Conservation (phyloP, 2,329 filamentous ascomycete genomes). For the Verticillium zaregamsianum region DNA sequence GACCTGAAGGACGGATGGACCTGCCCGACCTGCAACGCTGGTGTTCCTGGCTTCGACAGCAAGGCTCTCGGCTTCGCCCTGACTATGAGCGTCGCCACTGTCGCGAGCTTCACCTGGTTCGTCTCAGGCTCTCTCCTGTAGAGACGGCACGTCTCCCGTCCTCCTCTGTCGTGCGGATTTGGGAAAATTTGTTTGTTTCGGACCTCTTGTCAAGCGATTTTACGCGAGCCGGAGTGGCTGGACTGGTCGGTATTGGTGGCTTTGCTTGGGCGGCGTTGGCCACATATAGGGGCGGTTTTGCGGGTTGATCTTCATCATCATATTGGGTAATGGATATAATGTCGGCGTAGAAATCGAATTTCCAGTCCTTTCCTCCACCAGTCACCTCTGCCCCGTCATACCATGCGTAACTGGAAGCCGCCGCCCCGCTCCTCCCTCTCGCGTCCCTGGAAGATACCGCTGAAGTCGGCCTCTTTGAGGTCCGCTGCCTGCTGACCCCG, state of each 20-base stretch:
- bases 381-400: constrained; percentile 16
- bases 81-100: constrained; percentile 51
- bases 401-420: constrained; percentile 63
- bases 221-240: neutral
- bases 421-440: constrained; percentile 62
- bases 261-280: neutral
- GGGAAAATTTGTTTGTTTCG: neutral
- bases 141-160: neutral
- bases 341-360: neutral
- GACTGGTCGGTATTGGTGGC: neutral
- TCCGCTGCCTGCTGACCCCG: constrained; percentile 64
- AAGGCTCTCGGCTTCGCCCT: constrained; percentile 46
- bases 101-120: constrained; percentile 62
- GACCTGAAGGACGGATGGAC: constrained; percentile 44
- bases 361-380: neutral
- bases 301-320: neutral
- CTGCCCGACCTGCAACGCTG: constrained; percentile 55
- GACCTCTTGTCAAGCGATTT: neutral
- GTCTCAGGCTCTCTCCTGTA: constrained; percentile 32
- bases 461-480: constrained; percentile 59
- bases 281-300: neutral
- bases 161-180: neutral
- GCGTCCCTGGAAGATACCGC: constrained; percentile 64
- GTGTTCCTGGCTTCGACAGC: constrained; percentile 39
- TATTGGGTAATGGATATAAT: neutral